Percentiles rank a stretch among this genome's conserved stretches.
Evolutionary conservation across 2,329 filamentous ascomycete species (phyloP).

Genomic region (Nigrograna mackinnonii): DNA sequence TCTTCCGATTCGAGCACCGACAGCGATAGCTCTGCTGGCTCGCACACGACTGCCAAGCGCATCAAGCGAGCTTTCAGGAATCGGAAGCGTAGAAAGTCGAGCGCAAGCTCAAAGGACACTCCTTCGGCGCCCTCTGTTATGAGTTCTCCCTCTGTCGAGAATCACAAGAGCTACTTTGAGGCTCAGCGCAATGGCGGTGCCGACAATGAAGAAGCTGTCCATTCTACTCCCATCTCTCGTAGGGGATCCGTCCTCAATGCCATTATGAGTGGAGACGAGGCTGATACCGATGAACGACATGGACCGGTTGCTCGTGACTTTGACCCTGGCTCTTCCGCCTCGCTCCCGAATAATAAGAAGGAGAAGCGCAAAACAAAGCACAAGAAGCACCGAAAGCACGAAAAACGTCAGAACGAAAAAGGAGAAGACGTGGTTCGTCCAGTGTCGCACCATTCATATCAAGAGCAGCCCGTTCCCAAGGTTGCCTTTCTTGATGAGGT

Average conservation of each 20-base stretch:
- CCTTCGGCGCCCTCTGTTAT: conserved; percentile 49
- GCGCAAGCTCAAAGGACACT: conserved; percentile 68
- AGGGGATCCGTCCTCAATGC: conserved; percentile 40
- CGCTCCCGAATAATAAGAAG: conserved; percentile 39
- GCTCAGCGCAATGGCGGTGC: conserved; percentile 24
- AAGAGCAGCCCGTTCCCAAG: conserved; percentile 19
- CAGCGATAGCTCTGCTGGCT: conserved; percentile 68
- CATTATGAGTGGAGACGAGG: conserved; percentile 58
- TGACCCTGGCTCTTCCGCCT: conserved; percentile 41
- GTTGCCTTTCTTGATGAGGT: conserved; percentile 47
- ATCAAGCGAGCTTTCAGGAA: conserved; percentile 76
- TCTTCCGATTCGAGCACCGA: conserved; percentile 54
- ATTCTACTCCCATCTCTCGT: conserved; percentile 27
- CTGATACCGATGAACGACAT: conserved; percentile 51
- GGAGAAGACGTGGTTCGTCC: conserved; percentile 18
- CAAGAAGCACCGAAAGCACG: conserved; percentile 48
- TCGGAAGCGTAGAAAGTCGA: conserved; percentile 76
- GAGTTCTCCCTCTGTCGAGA: conserved; percentile 49
- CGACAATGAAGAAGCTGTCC: conserved; percentile 20
- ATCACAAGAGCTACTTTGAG: conserved; percentile 43
- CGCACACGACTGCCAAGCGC: conserved; percentile 73
- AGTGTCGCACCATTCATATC: conserved; percentile 2
- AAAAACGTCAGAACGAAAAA: conserved; percentile 23
- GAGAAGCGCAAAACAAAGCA: conserved; percentile 46
- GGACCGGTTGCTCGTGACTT: conserved; percentile 53